A percentile compares a stretch with the other conserved stretches of the same genome.
Conservation (phyloP, 192 early-diverging fungal species). For the Lobosporangium transversale region DNA sequence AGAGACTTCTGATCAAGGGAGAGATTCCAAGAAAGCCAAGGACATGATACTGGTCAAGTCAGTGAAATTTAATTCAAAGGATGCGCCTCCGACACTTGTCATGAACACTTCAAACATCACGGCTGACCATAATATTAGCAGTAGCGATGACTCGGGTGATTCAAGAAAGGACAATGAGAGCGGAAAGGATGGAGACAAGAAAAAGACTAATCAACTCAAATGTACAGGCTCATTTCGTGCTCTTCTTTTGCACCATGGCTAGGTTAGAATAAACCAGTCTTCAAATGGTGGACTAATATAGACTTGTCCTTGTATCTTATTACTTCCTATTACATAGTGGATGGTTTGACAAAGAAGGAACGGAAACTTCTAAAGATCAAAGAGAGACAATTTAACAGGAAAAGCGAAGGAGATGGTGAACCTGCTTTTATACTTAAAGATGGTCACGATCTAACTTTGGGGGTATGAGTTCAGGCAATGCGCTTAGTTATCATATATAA, state of each 20-base stretch:
- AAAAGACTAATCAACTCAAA: neutral
- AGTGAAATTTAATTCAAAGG: neutral
- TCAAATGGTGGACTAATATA: neutral
- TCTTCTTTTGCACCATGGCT: too few relatives aligned
- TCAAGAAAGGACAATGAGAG: neutral
- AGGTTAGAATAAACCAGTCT: neutral
- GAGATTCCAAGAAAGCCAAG: slow-evolving; percentile 16
- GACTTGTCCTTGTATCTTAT: neutral
- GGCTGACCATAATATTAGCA: neutral
- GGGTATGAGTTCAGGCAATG: slow-evolving; percentile 3
- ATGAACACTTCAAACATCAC: neutral
- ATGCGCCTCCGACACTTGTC: neutral
- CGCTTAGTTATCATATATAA: too few relatives aligned
- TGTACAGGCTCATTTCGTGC: neutral
- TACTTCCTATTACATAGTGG: slow-evolving; percentile 3
- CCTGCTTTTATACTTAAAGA: slow-evolving; percentile 20
- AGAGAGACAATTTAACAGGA: slow-evolving; percentile 21
- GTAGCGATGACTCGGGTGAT: neutral
- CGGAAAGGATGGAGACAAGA: neutral
- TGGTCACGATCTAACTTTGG: slow-evolving; percentile 31
- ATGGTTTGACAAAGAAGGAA: slow-evolving; percentile 42
- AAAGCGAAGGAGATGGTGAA: slow-evolving; percentile 25
- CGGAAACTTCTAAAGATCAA: slow-evolving; percentile 32
- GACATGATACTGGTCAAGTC: slow-evolving; percentile 19
- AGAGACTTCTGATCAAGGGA: neutral